A percentile compares a stretch with the other conserved stretches of the same genome.
Evolutionary conservation across 495 filamentous ascomycete species (phyloP).

Genomic region (Xylaria scruposa): DNA sequence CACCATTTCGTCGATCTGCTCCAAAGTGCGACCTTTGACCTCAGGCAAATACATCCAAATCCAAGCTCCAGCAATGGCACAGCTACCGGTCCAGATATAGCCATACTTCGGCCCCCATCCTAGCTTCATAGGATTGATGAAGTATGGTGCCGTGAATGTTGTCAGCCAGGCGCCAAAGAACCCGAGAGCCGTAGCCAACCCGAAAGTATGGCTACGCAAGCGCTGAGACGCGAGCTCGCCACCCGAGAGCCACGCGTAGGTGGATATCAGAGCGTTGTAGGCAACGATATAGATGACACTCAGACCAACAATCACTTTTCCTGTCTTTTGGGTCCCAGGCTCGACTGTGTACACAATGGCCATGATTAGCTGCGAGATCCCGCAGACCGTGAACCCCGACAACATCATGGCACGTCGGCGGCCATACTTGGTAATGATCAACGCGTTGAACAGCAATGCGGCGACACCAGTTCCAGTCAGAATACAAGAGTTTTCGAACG

Average conservation of each 20-base stretch:
- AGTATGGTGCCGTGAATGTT: constrained; percentile 66
- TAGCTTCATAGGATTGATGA: constrained; percentile 63
- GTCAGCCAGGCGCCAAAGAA: constrained; percentile 63
- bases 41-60: constrained; percentile 61
- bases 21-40: constrained; percentile 58
- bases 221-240: constrained; percentile 65
- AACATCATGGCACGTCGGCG: constrained; percentile 61
- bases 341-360: constrained; percentile 60
- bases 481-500: constrained; percentile 66
- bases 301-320: constrained; percentile 60
- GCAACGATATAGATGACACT: constrained; percentile 63
- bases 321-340: constrained; percentile 54
- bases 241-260: constrained; percentile 67
- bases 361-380: constrained; percentile 59
- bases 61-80: constrained; percentile 49
- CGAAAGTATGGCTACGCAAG: constrained; percentile 63
- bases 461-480: constrained; percentile 61
- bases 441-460: constrained; percentile 62
- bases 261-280: constrained; percentile 62
- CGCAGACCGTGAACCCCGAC: constrained; percentile 59
- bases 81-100: constrained; percentile 59
- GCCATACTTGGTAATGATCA: constrained; percentile 61
- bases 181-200: constrained; percentile 59
- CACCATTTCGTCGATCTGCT: constrained; percentile 64
- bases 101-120: constrained; percentile 65